Base-by-base conservation (phyloP, 2,329 filamentous ascomycete genomes). In the Dactylella cylindrospora region DNA sequence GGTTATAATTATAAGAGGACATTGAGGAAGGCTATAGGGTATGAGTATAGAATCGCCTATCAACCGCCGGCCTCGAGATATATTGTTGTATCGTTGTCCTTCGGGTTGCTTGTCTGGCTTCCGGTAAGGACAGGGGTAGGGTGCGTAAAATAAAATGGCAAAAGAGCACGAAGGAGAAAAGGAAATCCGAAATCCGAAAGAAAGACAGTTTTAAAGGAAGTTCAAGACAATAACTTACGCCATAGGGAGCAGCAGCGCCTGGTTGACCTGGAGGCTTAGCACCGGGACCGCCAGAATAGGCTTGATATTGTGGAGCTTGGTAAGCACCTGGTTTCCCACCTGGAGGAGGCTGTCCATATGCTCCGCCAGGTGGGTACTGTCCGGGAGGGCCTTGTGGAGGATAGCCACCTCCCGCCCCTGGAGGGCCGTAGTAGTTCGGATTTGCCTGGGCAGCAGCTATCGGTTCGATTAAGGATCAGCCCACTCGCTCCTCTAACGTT, bases 71-170 rank as follows among this genome's bases (percentile, higher is more conserved):
- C 43, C 49, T 54, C 31, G 47, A 47, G 38, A 46, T 28, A 59
- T 41, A 62, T 35, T 50, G 49, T 54, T 54, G 57, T 62, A 54
- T 49, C 53, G 54, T 62, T 49, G 49, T 38, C 47, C 55, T 62
- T 53, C 20, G 54, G 57, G 49, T 54, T 62, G 43, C 57, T 53
- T 62, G 36, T 54, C 57, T 49, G 47, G 47, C 43, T 61, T 53
- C 55, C 57, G 57, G 31, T 41, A 38, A 38, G 49, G 57, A 62
- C 57, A 43, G 44, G 22, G 22, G 22, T 13, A 44, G 47, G 33
- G 41, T 38, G 43, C 23, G 25, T 41, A 32, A n/a, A 31, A 40
- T 50, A 10, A n/a, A 17, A 5, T 28, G 23, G 19, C 29, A 31
- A 40, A 36, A 13, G 29, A 49, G 44, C 49, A 35, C 15, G 25